Conservation (phyloP, 208 protist genomes). For the Leishmania tarentolae region DNA sequence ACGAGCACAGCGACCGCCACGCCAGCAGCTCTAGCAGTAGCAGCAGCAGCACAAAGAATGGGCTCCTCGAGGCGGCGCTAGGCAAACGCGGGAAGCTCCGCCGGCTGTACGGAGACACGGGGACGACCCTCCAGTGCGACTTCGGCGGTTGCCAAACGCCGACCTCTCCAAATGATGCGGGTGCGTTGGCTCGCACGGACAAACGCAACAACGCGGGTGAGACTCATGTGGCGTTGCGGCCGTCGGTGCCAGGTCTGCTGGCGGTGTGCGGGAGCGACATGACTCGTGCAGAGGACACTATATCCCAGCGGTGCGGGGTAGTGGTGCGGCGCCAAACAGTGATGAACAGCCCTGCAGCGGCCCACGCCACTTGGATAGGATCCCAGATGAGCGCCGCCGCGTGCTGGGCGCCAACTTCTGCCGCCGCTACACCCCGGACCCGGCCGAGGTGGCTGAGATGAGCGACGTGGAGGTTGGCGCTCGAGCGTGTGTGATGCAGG, state of each 20-base stretch:
- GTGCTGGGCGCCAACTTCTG: slow-evolving; percentile 51
- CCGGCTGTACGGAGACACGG: slow-evolving; percentile 9
- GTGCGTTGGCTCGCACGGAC: background rate
- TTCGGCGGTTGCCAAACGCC: background rate
- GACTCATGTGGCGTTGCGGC: background rate
- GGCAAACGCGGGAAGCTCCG: background rate
- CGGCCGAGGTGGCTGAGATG: slow-evolving; percentile 70
- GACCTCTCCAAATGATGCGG: background rate
- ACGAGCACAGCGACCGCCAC: background rate
- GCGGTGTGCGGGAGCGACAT: background rate
- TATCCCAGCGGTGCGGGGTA: too few species aligned
- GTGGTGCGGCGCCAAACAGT: too few species aligned
- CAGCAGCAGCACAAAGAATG: background rate
- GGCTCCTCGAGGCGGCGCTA: background rate
- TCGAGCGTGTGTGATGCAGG: slow-evolving; percentile 37
- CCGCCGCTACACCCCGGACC: slow-evolving; percentile 61
- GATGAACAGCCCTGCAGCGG: background rate
- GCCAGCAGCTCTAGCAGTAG: too few species aligned
- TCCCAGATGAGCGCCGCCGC: slow-evolving; percentile 41
- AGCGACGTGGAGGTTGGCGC: slow-evolving; percentile 76
- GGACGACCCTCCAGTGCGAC: slow-evolving; percentile 8
- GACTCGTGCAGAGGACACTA: background rate
- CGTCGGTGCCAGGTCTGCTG: background rate
- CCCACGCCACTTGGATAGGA: background rate
- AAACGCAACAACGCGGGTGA: background rate